Percentiles rank a stretch among this genome's conserved stretches.
phyloP scores from a whole-genome alignment of 805 yeast species.

The Jamesozyma spencerorum region DNA sequence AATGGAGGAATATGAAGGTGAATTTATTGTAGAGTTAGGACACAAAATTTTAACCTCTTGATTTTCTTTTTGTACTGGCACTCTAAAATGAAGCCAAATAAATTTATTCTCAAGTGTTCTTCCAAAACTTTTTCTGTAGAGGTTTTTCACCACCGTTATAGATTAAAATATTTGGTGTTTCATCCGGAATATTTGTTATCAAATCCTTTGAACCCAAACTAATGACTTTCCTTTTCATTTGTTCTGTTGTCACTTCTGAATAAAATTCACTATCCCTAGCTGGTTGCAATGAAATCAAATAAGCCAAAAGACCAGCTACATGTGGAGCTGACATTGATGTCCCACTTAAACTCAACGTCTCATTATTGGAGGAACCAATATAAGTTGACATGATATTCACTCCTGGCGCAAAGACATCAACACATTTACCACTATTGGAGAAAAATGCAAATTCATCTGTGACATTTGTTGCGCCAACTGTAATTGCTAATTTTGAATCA shows the following conservation, averaged over 20 bases:
- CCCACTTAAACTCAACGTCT: constrained; percentile 79
- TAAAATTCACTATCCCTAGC: constrained; percentile 55
- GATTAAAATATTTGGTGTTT: constrained; percentile 66
- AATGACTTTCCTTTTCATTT: constrained; percentile 63
- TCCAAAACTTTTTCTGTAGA: constrained; percentile 22
- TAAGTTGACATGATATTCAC: constrained; percentile 75
- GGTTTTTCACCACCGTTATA: constrained; percentile 76
- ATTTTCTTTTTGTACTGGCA: no score
- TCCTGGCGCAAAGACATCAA: constrained; percentile 95
- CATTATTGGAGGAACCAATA: constrained; percentile 55
- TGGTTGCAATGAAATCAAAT: constrained; percentile 80
- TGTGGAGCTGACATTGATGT: constrained; percentile 99
- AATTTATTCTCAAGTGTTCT: no score
- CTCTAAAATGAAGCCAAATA: no score
- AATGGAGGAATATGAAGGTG: no score
- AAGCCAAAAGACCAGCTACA: constrained; percentile 81
- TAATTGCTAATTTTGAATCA: constrained; percentile 68
- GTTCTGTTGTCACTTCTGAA: constrained; percentile 50
- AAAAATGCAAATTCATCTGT: constrained; percentile 86
- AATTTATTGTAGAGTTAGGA: no score
- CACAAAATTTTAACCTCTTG: no score
- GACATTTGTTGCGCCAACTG: constrained; percentile 90
- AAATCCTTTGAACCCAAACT: constrained; percentile 53
- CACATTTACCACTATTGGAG: constrained; percentile 92
- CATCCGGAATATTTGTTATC: constrained; percentile 54